phyloP scores from a whole-genome alignment of 371 early-diverging fungal genomes.

The Smittium mucronatum region DNA sequence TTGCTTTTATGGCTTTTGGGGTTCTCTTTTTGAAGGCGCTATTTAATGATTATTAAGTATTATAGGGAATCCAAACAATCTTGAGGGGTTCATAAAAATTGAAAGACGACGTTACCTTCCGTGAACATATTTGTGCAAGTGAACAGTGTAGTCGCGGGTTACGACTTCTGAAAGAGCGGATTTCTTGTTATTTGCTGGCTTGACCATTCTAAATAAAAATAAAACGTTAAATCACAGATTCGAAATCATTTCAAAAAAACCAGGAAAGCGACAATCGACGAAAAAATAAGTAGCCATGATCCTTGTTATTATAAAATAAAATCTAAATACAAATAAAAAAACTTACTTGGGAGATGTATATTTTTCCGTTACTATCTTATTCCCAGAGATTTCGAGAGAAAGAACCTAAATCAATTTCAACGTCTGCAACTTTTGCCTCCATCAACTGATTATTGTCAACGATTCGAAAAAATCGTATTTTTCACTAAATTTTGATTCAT shows the following conservation, averaged over 20 bases:
- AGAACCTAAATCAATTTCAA: not conserved
- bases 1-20: slow-evolving; percentile 82
- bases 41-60: slow-evolving; percentile 13
- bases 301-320: too few species aligned
- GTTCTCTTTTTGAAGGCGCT: slow-evolving; percentile 84
- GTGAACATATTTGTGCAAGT: slow-evolving; percentile 77
- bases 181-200: slow-evolving; percentile 20
- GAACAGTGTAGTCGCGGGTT: slow-evolving; percentile 89
- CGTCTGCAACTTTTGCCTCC: too few species aligned
- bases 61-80: not conserved
- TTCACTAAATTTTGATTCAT: too few species aligned
- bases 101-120: slow-evolving; percentile 11
- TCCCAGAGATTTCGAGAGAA: not conserved
- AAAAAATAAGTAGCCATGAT: too few species aligned
- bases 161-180: slow-evolving; percentile 42
- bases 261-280: too few species aligned
- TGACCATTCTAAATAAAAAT: slow-evolving; percentile 7
- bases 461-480: too few species aligned
- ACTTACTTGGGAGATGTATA: not conserved
- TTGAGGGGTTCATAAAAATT: not conserved
- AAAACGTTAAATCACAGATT: not conserved
- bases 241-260: too few species aligned
- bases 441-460: too few species aligned
- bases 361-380: not conserved
- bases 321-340: not conserved